These are phyloP conservation scores for Tetradesmus obliquus DNA, from an alignment of 139 green algal species.

Conservation along the genomic window DNA sequence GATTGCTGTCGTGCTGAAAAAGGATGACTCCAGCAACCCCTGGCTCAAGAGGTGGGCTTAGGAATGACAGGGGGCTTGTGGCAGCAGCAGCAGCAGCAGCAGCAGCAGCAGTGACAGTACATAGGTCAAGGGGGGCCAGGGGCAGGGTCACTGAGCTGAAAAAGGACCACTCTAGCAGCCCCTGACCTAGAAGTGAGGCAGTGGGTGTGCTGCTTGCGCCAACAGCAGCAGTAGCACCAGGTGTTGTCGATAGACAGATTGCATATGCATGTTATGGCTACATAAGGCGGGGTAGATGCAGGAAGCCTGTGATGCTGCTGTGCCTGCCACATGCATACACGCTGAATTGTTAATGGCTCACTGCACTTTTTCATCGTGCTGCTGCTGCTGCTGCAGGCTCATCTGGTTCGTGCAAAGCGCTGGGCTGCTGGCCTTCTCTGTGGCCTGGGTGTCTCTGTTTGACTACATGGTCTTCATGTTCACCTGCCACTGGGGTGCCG, in stretches of 20 bases:
- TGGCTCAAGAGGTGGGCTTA: slow-evolving; percentile 13
- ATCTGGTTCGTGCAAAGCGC: slow-evolving; percentile 18
- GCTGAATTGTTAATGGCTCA: neutral
- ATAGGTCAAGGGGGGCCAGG: too few species aligned
- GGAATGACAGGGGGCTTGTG: too few species aligned
- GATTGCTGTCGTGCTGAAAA: neutral
- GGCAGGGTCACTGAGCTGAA: too few species aligned
- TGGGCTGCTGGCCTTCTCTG: slow-evolving; percentile 9
- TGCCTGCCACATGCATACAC: too few species aligned
- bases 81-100: neutral
- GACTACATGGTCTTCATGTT: slow-evolving; percentile 42
- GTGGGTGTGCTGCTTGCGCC: too few species aligned
- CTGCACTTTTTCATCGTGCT: neutral
- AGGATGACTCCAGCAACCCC: neutral
- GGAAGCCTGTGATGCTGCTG: too few species aligned
- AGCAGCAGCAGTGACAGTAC: neutral
- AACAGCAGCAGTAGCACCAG: too few species aligned
- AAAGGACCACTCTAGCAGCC: too few species aligned
- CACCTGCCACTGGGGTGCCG: slow-evolving; percentile 7
- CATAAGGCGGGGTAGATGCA: too few species aligned
- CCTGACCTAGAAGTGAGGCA: too few species aligned
- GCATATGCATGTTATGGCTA: too few species aligned
- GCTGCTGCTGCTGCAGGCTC: slow-evolving; percentile 30
- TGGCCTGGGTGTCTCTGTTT: slow-evolving; percentile 25
- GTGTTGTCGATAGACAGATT: neutral